Evolutionary conservation across 2,329 filamentous ascomycete genomes (phyloP).

Genomic region (Dactylellina drechsleri): DNA sequence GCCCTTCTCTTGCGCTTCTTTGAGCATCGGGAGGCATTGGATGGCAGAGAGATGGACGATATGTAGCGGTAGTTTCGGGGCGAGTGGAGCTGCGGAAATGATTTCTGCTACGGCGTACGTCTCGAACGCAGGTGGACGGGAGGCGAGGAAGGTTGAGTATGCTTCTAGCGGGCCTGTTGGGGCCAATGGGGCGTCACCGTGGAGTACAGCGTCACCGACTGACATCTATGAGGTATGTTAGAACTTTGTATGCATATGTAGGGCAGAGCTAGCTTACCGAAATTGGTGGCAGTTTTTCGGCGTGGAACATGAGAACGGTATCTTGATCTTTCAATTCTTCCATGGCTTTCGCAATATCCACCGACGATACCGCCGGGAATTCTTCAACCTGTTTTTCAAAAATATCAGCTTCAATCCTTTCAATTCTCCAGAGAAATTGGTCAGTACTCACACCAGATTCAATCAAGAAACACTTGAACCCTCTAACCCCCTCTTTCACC

Average conservation of each 20-base stretch:
- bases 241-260: neutral
- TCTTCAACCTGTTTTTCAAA: slow-evolving; percentile 77
- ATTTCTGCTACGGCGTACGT: slow-evolving; percentile 90
- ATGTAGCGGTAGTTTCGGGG: slow-evolving; percentile 84
- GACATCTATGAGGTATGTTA: slow-evolving; percentile 65
- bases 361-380: slow-evolving; percentile 86
- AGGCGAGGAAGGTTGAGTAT: slow-evolving; percentile 91
- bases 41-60: slow-evolving; percentile 94
- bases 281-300: slow-evolving; percentile 95
- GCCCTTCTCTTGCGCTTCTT: slow-evolving; percentile 75
- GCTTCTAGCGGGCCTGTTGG: slow-evolving; percentile 77
- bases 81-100: slow-evolving; percentile 79
- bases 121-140: slow-evolving; percentile 87
- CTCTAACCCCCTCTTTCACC: slow-evolving; percentile 84
- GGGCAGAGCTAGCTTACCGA: slow-evolving; percentile 60
- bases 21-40: slow-evolving; percentile 83
- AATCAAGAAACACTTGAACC: slow-evolving; percentile 98
- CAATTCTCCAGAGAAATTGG: slow-evolving; percentile 11
- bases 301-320: slow-evolving; percentile 98
- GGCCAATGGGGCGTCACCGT: slow-evolving; percentile 74
- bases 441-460: slow-evolving; percentile 82
- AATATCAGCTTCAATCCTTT: neutral
- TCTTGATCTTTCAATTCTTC: slow-evolving; percentile 73
- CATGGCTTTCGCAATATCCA: slow-evolving; percentile 83
- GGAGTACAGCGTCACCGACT: slow-evolving; percentile 79